A percentile compares a stretch with the other conserved stretches of the same genome.
These are phyloP conservation scores for Ensete ventricosum DNA, from an alignment of 176 grass and related monocot genomes.

Conservation along the genomic window DNA sequence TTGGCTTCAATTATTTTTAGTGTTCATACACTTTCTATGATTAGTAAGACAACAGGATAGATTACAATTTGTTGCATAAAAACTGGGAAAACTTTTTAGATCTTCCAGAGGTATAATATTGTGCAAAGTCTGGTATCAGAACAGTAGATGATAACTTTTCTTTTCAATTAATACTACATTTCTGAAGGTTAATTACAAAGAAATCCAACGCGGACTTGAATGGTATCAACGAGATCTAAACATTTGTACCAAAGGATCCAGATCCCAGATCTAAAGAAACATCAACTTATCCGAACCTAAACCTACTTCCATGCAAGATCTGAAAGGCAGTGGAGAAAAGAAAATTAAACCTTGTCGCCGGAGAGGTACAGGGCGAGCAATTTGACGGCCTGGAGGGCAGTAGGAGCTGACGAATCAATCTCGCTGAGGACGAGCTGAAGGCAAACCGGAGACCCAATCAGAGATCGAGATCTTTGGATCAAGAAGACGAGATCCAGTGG, in stretches of 20 bases:
- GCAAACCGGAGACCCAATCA: background rate
- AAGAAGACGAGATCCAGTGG: background rate
- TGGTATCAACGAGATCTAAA: background rate
- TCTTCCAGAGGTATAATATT: background rate
- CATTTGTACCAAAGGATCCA: background rate
- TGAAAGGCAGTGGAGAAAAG: background rate
- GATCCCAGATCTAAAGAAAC: background rate
- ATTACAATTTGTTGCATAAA: too few relatives aligned
- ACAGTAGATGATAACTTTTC: background rate
- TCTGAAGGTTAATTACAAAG: background rate
- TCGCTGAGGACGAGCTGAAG: conserved; percentile 72
- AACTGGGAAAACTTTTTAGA: background rate
- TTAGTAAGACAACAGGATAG: too few relatives aligned
- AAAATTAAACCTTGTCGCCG: conserved; percentile 44
- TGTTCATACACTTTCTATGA: too few relatives aligned
- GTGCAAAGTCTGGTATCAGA: background rate
- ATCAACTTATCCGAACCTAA: background rate
- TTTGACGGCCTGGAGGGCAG: conserved; percentile 86
- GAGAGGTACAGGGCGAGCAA: conserved; percentile 66
- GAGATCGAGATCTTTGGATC: conserved; percentile 1
- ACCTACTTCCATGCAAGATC: background rate
- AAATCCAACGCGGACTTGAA: background rate
- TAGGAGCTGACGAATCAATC: conserved; percentile 80
- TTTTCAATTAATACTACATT: background rate
- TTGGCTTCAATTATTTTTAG: too few relatives aligned